A percentile compares a stretch with the other conserved stretches of the same genome.
Conservation (phyloP, 139 green algal species). For the Coccomyxa sp. region DNA sequence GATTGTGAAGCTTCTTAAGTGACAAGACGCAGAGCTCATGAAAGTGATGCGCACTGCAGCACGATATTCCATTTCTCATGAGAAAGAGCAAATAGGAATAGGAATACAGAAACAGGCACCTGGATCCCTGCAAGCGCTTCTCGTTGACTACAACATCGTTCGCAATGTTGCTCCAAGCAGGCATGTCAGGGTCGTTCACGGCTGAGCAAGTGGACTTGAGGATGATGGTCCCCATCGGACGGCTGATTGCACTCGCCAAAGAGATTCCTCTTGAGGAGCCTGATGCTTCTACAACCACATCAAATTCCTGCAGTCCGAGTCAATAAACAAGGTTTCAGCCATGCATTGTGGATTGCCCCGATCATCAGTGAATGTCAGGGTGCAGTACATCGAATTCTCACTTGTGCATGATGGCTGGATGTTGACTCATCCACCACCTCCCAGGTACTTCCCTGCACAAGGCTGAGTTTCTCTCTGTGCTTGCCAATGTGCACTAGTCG, state of each 20-base stretch:
- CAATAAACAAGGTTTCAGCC: not conserved
- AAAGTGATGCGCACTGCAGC: too few species aligned
- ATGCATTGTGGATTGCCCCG: too few species aligned
- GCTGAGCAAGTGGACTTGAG: conserved; percentile 62
- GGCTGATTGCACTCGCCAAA: conserved; percentile 35
- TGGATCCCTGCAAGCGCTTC: conserved; percentile 44
- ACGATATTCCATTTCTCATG: too few species aligned
- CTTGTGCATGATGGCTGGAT: not conserved
- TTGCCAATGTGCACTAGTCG: conserved; percentile 36
- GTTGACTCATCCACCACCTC: conserved; percentile 9
- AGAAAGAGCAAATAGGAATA: not conserved
- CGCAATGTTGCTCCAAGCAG: conserved; percentile 45
- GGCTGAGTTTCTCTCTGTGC: conserved; percentile 56
- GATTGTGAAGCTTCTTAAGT: too few species aligned
- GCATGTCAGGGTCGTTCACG: conserved; percentile 10
- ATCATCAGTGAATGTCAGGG: not conserved
- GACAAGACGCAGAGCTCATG: too few species aligned
- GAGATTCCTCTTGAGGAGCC: conserved; percentile 41
- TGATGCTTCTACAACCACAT: conserved; percentile 54
- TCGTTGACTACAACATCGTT: conserved; percentile 75
- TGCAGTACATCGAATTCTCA: not conserved
- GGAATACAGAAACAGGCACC: conserved; percentile 14
- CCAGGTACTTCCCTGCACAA: conserved; percentile 33
- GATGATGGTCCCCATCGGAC: conserved; percentile 54
- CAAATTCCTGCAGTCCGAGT: conserved; percentile 34